Percentiles rank a stretch among this genome's conserved stretches.
phyloP scores from a whole-genome alignment of 768 basidiomycete genomes.

The Cubamyces sp. region DNA sequence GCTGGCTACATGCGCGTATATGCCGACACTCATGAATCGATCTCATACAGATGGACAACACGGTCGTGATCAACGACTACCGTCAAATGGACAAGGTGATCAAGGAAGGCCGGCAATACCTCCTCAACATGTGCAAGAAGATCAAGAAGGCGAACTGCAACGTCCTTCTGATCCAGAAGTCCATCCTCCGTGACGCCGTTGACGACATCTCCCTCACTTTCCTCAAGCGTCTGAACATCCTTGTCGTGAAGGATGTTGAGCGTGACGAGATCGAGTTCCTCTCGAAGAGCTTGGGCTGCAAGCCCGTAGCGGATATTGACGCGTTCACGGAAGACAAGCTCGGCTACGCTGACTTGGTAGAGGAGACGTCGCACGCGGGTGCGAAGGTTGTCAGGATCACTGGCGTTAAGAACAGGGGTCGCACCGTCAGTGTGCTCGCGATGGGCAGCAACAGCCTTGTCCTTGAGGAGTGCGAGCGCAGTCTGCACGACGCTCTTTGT shows the following conservation, averaged over 20 bases:
- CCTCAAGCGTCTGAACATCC: constrained; percentile 94
- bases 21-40: no score
- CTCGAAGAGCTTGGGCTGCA: constrained; percentile 91
- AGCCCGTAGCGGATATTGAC: constrained; percentile 96
- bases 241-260: constrained; percentile 96
- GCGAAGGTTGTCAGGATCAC: constrained; percentile 94
- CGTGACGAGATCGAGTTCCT: constrained; percentile 99
- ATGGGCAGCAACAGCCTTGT: constrained; percentile 93
- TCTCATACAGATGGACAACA: constrained; percentile 91
- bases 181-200: constrained; percentile 98
- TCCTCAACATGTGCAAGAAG: constrained; percentile 97
- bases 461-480: constrained; percentile 95
- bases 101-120: constrained; percentile 97
- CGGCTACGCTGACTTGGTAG: constrained; percentile 93
- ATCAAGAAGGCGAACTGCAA: constrained; percentile 99
- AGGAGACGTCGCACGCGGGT: constrained; percentile 80
- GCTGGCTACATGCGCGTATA: no score
- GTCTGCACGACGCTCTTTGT: constrained; percentile 98
- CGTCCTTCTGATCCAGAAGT: constrained; percentile 98
- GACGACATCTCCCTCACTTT: constrained; percentile 97
- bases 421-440: constrained; percentile 94
- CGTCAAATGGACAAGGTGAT: constrained; percentile 99
- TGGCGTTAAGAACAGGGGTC: constrained; percentile 91
- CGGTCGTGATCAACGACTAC: constrained; percentile 98
- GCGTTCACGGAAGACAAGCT: constrained; percentile 98